Conservation (phyloP, 2,329 filamentous ascomycete species). For the Onygenales sp. region DNA sequence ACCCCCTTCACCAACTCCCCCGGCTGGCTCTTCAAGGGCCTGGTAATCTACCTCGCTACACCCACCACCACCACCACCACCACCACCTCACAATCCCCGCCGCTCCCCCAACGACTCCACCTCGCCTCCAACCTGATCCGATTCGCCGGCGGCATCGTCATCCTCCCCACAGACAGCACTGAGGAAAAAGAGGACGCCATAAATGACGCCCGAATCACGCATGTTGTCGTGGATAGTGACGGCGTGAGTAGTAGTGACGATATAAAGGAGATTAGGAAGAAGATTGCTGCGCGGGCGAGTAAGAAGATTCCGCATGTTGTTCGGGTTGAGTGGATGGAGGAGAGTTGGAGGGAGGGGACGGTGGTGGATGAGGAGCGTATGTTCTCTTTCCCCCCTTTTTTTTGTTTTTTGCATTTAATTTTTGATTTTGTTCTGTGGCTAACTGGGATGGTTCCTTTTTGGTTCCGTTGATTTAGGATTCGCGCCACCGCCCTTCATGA, state of each 20-base stretch:
- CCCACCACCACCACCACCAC: conserved; percentile 1
- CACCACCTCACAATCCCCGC: conserved; percentile 1
- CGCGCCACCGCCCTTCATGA: too few species aligned
- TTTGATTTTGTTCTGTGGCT: not conserved
- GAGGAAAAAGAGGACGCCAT: conserved; percentile 29
- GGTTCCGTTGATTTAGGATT: not conserved
- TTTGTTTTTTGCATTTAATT: not conserved
- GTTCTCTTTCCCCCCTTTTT: conserved; percentile 6
- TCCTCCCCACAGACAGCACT: conserved; percentile 3
- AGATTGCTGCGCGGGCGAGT: conserved; percentile 18
- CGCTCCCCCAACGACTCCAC: conserved; percentile 21
- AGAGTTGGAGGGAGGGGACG: conserved; percentile 71
- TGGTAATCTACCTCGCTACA: conserved; percentile 35
- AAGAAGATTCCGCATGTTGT: conserved; percentile 59
- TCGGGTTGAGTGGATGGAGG: conserved; percentile 60
- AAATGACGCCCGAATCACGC: conserved; percentile 53
- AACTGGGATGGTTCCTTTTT: not conserved
- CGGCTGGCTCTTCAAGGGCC: conserved; percentile 42
- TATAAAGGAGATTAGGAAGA: conserved; percentile 22
- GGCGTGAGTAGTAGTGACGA: conserved; percentile 38
- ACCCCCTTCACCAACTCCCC: conserved; percentile 20
- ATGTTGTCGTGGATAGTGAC: conserved; percentile 55
- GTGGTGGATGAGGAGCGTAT: conserved; percentile 65
- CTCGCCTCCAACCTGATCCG: conserved; percentile 49
- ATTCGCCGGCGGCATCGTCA: conserved; percentile 60